A percentile compares a stretch with the other conserved stretches of the same genome.
Evolutionary conservation across 495 filamentous ascomycete genomes (phyloP).

Genomic region (Penicillium egyptiacum): DNA sequence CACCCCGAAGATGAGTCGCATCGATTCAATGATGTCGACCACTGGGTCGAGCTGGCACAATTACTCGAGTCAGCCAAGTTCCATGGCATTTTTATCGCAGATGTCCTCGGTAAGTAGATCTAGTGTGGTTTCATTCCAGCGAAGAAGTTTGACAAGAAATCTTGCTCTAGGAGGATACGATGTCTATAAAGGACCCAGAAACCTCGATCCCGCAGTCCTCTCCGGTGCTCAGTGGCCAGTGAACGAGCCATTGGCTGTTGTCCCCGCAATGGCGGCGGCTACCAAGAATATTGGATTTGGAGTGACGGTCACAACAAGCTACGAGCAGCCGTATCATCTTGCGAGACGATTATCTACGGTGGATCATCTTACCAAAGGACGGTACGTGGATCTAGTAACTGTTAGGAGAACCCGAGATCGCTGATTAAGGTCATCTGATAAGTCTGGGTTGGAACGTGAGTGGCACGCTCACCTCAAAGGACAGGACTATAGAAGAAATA

Average conservation of each 20-base stretch:
- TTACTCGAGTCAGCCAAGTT: conserved; percentile 52
- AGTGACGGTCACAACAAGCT: conserved; percentile 68
- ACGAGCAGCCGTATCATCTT: conserved; percentile 69
- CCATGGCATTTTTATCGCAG: conserved; percentile 59
- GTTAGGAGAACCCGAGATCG: neutral
- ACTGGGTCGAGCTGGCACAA: conserved; percentile 52
- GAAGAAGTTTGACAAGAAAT: neutral
- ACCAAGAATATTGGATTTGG: conserved; percentile 68
- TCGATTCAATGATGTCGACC: conserved; percentile 53
- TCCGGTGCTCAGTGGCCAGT: conserved; percentile 70
- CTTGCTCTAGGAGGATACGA: conserved; percentile 55
- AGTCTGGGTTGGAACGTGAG: conserved; percentile 60
- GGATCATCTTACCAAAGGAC: conserved; percentile 66
- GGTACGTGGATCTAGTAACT: conserved; percentile 30
- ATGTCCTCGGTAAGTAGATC: conserved; percentile 42
- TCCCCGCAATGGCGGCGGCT: conserved; percentile 48
- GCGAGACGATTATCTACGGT: conserved; percentile 63
- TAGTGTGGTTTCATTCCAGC: neutral
- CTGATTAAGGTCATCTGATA: conserved; percentile 7
- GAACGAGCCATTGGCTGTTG: conserved; percentile 49
- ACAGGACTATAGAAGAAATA: neutral
- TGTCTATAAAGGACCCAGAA: conserved; percentile 60
- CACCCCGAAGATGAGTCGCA: conserved; percentile 55
- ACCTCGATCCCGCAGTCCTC: conserved; percentile 56
- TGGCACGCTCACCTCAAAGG: neutral